Conservation (phyloP, 805 yeast genomes). For the Ogataea siamensis region DNA sequence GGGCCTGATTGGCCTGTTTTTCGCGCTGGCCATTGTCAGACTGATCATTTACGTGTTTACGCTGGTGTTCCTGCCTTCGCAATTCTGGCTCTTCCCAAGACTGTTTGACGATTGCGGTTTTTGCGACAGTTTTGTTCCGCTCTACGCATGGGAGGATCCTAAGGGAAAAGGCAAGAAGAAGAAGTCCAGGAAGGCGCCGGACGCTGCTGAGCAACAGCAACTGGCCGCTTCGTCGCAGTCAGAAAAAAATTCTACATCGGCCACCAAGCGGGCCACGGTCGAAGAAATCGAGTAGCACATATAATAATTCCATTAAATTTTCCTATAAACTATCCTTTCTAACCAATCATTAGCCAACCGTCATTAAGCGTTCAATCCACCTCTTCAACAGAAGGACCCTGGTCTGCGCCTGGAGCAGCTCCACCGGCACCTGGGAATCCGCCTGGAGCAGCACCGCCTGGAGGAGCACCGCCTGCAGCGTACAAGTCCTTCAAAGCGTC, state of each 20-base stretch:
- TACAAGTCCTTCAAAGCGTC: constrained; percentile 97
- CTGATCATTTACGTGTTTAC: constrained; percentile 65
- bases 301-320: constrained; percentile 1
- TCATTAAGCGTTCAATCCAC: constrained; percentile 53
- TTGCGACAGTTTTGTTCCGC: constrained; percentile 84
- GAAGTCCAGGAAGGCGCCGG: constrained; percentile 7
- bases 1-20: constrained; percentile 71
- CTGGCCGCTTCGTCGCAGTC: constrained; percentile 7
- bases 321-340: constrained; percentile 9
- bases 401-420: constrained; percentile 36
- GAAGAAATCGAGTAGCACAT: constrained; percentile 23
- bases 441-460: constrained; percentile 64
- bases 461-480: constrained; percentile 86
- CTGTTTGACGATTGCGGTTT: constrained; percentile 94
- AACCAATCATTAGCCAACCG: not conserved
- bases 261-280: constrained; percentile 27
- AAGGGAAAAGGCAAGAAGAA: constrained; percentile 23
- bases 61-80: constrained; percentile 56
- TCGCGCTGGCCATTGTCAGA: constrained; percentile 76
- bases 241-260: constrained; percentile 11
- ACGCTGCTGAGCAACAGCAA: not conserved
- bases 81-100: constrained; percentile 97
- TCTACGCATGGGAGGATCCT: constrained; percentile 71
- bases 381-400: constrained; percentile 78
- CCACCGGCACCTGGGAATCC: constrained; percentile 36